Conservation (phyloP, 75 land plant genomes). For the Gnetum montanum region DNA sequence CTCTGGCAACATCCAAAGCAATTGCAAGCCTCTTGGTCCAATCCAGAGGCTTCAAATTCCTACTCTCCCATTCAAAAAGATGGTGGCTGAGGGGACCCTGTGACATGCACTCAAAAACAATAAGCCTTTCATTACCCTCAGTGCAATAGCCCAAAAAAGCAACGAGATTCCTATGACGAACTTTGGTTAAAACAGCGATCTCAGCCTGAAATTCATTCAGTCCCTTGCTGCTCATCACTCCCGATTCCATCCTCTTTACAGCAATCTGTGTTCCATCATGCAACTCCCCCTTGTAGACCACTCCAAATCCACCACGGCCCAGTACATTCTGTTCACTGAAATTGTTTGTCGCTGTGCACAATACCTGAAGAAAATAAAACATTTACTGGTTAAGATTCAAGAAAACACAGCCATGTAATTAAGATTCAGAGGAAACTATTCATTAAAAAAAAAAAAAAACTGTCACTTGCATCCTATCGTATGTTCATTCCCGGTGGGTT, state of each 20-base stretch:
- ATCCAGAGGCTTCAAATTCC: conserved; percentile 36
- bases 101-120: conserved; percentile 78
- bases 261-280: conserved; percentile 73
- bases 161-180: conserved; percentile 57
- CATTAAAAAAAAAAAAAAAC: too few species aligned
- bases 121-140: conserved; percentile 65
- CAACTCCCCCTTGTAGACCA: conserved; percentile 64
- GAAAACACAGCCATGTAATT: too few species aligned
- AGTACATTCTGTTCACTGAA: conserved; percentile 51
- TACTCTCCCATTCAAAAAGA: conserved; percentile 42
- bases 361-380: too few species aligned
- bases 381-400: too few species aligned
- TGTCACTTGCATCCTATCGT: too few species aligned
- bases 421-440: too few species aligned
- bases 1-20: conserved; percentile 70
- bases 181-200: conserved; percentile 67
- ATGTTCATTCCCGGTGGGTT: too few species aligned
- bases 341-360: conserved; percentile 52
- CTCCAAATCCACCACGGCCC: conserved; percentile 70
- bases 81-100: conserved; percentile 59
- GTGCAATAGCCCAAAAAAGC: conserved; percentile 64
- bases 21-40: conserved; percentile 55
- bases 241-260: conserved; percentile 69
- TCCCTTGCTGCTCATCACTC: conserved; percentile 41
- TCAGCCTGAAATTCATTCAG: conserved; percentile 55